phyloP scores from a whole-genome alignment of 2,329 filamentous ascomycete species.

The Arthrobotrys pseudoclavata region DNA sequence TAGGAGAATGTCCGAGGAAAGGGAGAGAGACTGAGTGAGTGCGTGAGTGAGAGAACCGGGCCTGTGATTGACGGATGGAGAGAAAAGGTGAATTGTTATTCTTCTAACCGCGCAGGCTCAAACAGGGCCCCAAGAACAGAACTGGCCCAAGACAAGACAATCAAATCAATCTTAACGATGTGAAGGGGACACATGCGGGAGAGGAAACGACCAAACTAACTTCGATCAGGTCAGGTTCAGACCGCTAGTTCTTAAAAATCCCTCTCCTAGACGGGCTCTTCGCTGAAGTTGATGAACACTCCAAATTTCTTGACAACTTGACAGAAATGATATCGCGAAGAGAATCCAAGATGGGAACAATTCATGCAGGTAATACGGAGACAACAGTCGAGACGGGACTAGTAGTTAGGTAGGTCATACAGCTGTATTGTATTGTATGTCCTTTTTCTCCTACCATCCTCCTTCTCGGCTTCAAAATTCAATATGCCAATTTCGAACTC shows the following conservation, averaged over 20 bases:
- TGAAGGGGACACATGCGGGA: conserved; percentile 45
- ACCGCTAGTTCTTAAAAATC: conserved; percentile 44
- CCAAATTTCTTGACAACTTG: conserved; percentile 41
- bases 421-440: conserved; percentile 9
- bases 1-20: conserved; percentile 23
- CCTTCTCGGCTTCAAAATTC: conserved; percentile 10
- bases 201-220: conserved; percentile 47
- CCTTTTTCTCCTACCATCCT: not conserved
- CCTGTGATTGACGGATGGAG: conserved; percentile 27
- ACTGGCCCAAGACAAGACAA: conserved; percentile 23
- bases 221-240: conserved; percentile 43
- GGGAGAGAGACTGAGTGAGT: conserved; percentile 8
- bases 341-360: conserved; percentile 55
- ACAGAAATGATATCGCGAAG: conserved; percentile 57
- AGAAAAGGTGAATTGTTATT: conserved; percentile 25
- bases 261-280: conserved; percentile 41
- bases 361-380: conserved; percentile 59
- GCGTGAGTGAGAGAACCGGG: conserved; percentile 3
- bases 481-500: conserved; percentile 2
- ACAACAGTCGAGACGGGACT: conserved; percentile 51
- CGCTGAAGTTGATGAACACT: conserved; percentile 16
- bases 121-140: conserved; percentile 19
- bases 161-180: conserved; percentile 47
- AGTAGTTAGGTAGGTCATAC: conserved; percentile 1
- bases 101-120: conserved; percentile 33